A percentile compares a stretch with the other conserved stretches of the same genome.
Evolutionary conservation across 2,329 filamentous ascomycete species (phyloP).

Genomic region (Claviceps maximensis): DNA sequence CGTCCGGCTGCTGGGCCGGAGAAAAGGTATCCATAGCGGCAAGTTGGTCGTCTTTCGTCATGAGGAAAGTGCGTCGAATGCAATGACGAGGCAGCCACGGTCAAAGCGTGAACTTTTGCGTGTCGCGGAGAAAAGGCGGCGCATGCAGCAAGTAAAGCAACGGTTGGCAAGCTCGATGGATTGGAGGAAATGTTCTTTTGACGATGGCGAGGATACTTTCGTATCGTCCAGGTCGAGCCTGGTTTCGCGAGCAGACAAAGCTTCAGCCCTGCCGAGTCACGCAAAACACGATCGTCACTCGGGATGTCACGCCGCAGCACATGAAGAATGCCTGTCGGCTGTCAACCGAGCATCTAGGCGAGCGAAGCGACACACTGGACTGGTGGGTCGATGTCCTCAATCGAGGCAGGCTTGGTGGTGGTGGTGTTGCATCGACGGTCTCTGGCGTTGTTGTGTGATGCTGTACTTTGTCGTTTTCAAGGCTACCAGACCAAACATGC

Average conservation of each 20-base stretch:
- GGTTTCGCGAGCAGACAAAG: background rate
- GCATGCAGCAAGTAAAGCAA: background rate
- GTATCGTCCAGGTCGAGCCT: background rate
- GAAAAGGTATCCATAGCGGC: conserved; percentile 32
- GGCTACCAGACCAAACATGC: background rate
- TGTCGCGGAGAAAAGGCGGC: background rate
- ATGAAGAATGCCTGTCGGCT: background rate
- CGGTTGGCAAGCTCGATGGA: background rate
- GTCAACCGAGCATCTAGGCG: background rate
- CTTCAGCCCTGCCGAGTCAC: background rate
- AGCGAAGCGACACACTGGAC: background rate
- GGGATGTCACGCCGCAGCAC: background rate
- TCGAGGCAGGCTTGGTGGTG: background rate
- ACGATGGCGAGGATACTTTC: background rate
- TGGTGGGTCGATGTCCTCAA: background rate
- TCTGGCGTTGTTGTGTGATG: background rate
- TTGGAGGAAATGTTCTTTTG: background rate
- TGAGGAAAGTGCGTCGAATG: conserved; percentile 3
- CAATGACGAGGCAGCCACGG: background rate
- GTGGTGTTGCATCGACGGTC: background rate
- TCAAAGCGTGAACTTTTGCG: background rate
- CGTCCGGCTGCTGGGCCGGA: conserved; percentile 53
- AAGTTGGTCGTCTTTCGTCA: conserved; percentile 17
- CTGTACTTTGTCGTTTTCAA: background rate
- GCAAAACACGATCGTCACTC: conserved; percentile 1